Percentiles rank a stretch among this genome's conserved stretches.
phyloP scores from a whole-genome alignment of 345 rosid species.

The Populus deltoides region DNA sequence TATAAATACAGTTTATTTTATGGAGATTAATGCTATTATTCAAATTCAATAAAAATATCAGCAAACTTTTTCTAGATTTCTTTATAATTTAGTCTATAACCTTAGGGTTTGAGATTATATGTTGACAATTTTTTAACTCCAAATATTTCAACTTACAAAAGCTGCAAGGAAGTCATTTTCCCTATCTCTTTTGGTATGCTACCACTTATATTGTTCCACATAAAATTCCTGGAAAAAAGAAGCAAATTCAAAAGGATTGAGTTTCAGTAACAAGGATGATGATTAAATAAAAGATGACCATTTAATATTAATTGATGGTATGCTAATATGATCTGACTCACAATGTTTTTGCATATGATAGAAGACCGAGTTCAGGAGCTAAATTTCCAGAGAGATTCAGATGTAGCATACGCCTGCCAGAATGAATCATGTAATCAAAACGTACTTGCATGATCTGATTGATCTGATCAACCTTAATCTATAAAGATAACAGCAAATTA shows the following conservation, averaged over 20 bases:
- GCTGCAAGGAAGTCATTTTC: constrained; percentile 30
- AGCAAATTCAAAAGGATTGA: background rate
- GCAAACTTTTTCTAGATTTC: too few relatives aligned
- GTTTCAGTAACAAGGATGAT: background rate
- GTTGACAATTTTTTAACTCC: background rate
- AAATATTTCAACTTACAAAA: constrained; percentile 32
- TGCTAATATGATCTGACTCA: constrained; percentile 12
- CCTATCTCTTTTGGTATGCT: constrained; percentile 44
- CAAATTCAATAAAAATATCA: too few relatives aligned
- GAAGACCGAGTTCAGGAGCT: constrained; percentile 36
- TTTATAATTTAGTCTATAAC: too few relatives aligned
- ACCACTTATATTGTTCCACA: constrained; percentile 48
- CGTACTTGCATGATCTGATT: background rate
- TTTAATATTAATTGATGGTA: too few relatives aligned
- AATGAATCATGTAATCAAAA: background rate
- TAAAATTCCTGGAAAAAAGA: constrained; percentile 35
- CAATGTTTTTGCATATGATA: constrained; percentile 30
- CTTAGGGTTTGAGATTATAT: too few relatives aligned
- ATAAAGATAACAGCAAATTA: background rate
- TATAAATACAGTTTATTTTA: too few relatives aligned
- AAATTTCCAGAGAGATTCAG: constrained; percentile 36
- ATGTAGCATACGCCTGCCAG: constrained; percentile 36
- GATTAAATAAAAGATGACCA: background rate
- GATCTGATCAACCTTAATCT: too few relatives aligned
- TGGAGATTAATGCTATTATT: too few relatives aligned